Evolutionary conservation across 139 green algal genomes (phyloP).

Genomic region (Klebsormidium nitens): DNA sequence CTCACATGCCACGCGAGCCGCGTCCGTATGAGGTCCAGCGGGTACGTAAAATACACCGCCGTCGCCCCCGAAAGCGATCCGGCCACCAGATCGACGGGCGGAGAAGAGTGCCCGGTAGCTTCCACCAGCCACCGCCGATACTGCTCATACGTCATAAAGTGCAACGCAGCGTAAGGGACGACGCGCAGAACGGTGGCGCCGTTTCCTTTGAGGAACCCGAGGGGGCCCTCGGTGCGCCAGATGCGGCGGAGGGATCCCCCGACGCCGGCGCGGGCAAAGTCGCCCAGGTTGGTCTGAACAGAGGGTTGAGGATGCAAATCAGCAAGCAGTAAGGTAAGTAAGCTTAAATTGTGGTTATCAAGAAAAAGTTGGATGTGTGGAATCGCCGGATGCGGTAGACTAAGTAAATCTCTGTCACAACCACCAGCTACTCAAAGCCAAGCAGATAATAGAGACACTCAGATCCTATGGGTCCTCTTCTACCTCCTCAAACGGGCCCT

Average conservation of each 20-base stretch:
- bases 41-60: constrained; percentile 83
- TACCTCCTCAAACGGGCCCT: too few species aligned
- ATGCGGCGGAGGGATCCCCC: constrained; percentile 53
- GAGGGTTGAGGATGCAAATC: too few species aligned
- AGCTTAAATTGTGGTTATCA: too few species aligned
- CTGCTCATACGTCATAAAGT: constrained; percentile 85
- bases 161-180: constrained; percentile 81
- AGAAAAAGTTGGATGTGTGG: too few species aligned
- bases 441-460: too few species aligned
- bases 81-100: constrained; percentile 18
- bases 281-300: constrained; percentile 12
- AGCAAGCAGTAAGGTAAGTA: too few species aligned
- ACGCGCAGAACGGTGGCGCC: constrained; percentile 76
- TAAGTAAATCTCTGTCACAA: too few species aligned
- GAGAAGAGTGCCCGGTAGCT: constrained; percentile 1
- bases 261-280: constrained; percentile 35
- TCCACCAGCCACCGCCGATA: constrained; percentile 54
- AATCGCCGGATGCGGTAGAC: too few species aligned
- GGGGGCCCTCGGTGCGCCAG: constrained; percentile 54
- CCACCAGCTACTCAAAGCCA: too few species aligned
- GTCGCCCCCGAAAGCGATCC: constrained; percentile 66
- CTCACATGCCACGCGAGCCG: constrained; percentile 62
- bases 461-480: too few species aligned
- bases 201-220: constrained; percentile 81
- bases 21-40: constrained; percentile 80